Evolutionary conservation across 2,329 filamentous ascomycete species (phyloP).

Genomic region (Cryoendolithus antarcticus): DNA sequence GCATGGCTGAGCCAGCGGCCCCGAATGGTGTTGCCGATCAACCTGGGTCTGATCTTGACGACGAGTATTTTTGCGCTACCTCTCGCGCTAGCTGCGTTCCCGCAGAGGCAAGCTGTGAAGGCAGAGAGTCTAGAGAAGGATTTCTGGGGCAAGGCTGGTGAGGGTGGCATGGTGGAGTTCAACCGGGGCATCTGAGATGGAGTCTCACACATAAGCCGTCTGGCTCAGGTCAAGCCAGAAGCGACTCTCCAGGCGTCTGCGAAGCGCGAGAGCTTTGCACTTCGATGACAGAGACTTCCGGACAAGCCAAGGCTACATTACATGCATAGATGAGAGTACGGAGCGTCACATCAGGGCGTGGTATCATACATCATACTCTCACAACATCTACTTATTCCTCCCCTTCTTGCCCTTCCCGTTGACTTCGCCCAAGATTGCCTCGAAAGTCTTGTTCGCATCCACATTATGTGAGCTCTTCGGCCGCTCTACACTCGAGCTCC

Average conservation of each 20-base stretch:
- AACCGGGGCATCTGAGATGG: constrained; percentile 70
- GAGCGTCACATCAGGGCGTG: too few relatives aligned
- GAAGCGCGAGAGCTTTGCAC: too few relatives aligned
- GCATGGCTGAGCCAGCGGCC: constrained; percentile 71
- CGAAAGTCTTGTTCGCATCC: constrained; percentile 35
- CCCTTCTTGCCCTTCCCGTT: constrained; percentile 19
- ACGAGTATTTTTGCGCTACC: constrained; percentile 85
- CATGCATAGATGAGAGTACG: too few relatives aligned
- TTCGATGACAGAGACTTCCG: too few relatives aligned
- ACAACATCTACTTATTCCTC: constrained; percentile 3
- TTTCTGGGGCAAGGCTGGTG: constrained; percentile 70
- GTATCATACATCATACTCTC: too few relatives aligned
- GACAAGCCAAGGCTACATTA: too few relatives aligned
- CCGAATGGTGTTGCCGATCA: constrained; percentile 65
- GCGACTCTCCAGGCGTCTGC: too few relatives aligned
- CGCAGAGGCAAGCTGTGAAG: constrained; percentile 72
- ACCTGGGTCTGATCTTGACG: constrained; percentile 72
- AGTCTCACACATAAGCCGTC: too few relatives aligned
- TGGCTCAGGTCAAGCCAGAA: too few relatives aligned
- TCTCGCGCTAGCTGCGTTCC: constrained; percentile 81
- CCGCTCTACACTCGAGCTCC: constrained; percentile 9
- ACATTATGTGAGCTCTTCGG: constrained; percentile 19
- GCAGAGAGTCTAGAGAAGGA: constrained; percentile 69
- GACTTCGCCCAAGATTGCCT: constrained; percentile 30
- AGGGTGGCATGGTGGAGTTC: constrained; percentile 79